phyloP scores from a whole-genome alignment of 2,329 filamentous ascomycete species.

The Aspergillus sp. region DNA sequence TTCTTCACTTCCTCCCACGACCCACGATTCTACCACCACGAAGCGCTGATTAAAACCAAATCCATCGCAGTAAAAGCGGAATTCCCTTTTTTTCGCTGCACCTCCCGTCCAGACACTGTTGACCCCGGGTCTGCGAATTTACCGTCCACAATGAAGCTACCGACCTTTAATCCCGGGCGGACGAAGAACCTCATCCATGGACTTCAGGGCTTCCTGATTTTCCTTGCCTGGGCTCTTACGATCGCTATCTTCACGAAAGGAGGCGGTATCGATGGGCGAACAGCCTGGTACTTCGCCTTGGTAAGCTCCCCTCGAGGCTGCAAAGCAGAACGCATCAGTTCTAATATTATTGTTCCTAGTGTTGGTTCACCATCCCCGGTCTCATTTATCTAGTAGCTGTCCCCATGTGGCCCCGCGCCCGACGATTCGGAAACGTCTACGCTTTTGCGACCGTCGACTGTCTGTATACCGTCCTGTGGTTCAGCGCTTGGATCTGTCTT shows the following conservation, averaged over 20 bases:
- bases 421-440: slow-evolving; percentile 60
- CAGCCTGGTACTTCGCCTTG: slow-evolving; percentile 59
- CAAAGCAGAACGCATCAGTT: not conserved
- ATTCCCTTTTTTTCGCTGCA: not conserved
- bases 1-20: not conserved
- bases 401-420: slow-evolving; percentile 60
- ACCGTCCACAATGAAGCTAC: slow-evolving; percentile 24
- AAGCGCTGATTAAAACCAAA: not conserved
- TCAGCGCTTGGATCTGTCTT: slow-evolving; percentile 57
- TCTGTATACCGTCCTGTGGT: slow-evolving; percentile 58
- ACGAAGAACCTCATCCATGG: slow-evolving; percentile 58
- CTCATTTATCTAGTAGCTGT: slow-evolving; percentile 61
- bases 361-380: slow-evolving; percentile 59
- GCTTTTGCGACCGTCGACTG: slow-evolving; percentile 58
- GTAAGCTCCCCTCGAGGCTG: slow-evolving; percentile 37
- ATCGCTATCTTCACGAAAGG: slow-evolving; percentile 59
- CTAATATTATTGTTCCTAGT: slow-evolving; percentile 41
- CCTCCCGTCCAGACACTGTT: not conserved
- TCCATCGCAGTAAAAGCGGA: not conserved
- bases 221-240: slow-evolving; percentile 58
- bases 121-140: not conserved
- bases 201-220: slow-evolving; percentile 56
- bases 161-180: slow-evolving; percentile 51
- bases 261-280: slow-evolving; percentile 54
- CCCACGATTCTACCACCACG: not conserved